These are phyloP conservation scores for Sporothrix brasiliensis DNA, from an alignment of 2,329 filamentous ascomycete species.

Conservation along the genomic window DNA sequence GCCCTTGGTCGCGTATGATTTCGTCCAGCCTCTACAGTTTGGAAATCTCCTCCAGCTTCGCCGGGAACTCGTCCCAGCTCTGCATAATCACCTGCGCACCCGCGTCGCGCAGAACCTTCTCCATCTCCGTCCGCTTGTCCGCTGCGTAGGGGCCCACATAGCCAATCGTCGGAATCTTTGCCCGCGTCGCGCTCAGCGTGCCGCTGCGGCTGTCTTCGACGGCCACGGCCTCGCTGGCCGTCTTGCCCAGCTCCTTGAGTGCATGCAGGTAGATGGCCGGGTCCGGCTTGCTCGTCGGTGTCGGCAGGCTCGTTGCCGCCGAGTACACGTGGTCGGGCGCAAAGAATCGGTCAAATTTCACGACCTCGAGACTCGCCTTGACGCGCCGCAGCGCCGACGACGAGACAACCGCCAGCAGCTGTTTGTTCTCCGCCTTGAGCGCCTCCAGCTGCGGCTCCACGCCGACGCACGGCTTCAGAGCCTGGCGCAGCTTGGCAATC, in stretches of 20 bases:
- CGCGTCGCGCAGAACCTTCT: constrained; percentile 60
- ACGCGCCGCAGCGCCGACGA: constrained; percentile 79
- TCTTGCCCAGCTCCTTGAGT: constrained; percentile 71
- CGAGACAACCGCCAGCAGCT: constrained; percentile 77
- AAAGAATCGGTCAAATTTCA: constrained; percentile 80
- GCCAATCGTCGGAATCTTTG: constrained; percentile 77
- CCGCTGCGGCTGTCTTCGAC: constrained; percentile 90
- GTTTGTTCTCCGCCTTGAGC: constrained; percentile 63
- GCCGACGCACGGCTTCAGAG: constrained; percentile 68
- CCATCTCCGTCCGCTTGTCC: constrained; percentile 67
- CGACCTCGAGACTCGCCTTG: constrained; percentile 75
- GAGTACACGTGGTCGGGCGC: constrained; percentile 73
- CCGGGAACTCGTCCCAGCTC: constrained; percentile 61
- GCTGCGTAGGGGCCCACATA: constrained; percentile 79
- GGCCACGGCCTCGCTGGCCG: constrained; percentile 71
- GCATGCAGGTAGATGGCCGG: constrained; percentile 85
- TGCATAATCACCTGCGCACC: constrained; percentile 66
- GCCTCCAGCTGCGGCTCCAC: constrained; percentile 68
- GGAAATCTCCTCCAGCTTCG: constrained; percentile 52
- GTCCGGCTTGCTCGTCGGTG: constrained; percentile 87
- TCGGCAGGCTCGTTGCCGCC: constrained; percentile 74
- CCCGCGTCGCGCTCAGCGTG: constrained; percentile 71
- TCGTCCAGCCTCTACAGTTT: constrained; percentile 39
- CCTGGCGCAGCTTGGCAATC: constrained; percentile 73
- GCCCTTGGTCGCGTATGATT: background rate